These are phyloP conservation scores for Beverwykella pulmonaria DNA, from an alignment of 495 filamentous ascomycete species.

Conservation along the genomic window DNA sequence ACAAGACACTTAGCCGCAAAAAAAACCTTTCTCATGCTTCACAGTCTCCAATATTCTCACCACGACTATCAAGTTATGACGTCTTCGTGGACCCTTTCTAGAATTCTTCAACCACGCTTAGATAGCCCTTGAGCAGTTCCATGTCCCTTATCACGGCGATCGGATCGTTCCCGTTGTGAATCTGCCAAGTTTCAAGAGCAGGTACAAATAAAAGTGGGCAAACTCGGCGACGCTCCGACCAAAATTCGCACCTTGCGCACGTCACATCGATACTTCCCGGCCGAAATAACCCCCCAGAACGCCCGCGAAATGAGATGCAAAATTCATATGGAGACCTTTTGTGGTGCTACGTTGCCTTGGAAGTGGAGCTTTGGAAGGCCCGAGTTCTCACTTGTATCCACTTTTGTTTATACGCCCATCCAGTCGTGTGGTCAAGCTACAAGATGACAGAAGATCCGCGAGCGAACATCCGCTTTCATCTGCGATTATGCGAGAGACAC, in stretches of 20 bases:
- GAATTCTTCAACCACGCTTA: too few relatives aligned
- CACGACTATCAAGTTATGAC: background rate
- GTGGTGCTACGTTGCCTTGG: background rate
- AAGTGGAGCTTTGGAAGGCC: background rate
- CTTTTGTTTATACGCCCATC: background rate
- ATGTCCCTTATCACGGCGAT: background rate
- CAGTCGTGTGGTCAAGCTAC: background rate
- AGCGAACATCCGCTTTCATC: background rate
- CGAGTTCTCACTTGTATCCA: background rate
- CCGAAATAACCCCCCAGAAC: background rate
- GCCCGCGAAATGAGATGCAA: background rate
- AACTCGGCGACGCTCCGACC: background rate
- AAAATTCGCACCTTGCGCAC: background rate
- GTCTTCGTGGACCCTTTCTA: background rate
- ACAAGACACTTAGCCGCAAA: background rate
- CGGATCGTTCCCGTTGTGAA: background rate
- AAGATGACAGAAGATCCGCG: background rate
- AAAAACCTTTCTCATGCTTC: background rate
- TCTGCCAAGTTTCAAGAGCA: background rate
- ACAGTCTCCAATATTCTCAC: background rate
- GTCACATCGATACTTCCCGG: background rate
- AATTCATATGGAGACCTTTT: background rate
- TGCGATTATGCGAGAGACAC: constrained; percentile 1
- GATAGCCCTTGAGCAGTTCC: background rate
- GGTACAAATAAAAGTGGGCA: constrained; percentile 2